These are phyloP conservation scores for Phaeolepiota aurea DNA, from an alignment of 768 basidiomycete genomes.

Conservation along the genomic window DNA sequence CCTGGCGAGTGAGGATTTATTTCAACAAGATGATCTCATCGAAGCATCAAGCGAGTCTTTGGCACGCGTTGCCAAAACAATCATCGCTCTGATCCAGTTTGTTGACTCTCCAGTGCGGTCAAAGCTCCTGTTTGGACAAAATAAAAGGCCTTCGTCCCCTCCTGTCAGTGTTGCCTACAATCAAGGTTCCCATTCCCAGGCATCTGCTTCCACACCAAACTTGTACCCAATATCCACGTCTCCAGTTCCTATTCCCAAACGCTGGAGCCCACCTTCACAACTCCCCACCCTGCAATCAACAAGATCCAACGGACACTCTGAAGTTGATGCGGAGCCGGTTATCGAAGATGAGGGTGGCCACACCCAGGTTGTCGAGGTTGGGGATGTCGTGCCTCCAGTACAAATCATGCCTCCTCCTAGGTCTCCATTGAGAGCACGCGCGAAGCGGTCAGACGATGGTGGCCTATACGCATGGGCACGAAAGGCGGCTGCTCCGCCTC, in stretches of 20 bases:
- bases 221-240: conserved; percentile 28
- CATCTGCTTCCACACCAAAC: conserved; percentile 59
- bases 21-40: conserved; percentile 60
- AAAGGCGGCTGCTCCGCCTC: conserved; percentile 17
- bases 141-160: conserved; percentile 14
- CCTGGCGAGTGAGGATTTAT: conserved; percentile 52
- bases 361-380: too few species aligned
- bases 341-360: too few species aligned
- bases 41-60: conserved; percentile 52
- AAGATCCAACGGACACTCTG: conserved; percentile 51
- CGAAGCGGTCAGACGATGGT: conserved; percentile 19
- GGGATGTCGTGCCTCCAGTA: too few species aligned
- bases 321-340: conserved; percentile 11
- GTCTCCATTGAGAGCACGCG: conserved; percentile 43
- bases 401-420: conserved; percentile 31
- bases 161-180: conserved; percentile 21
- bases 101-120: conserved; percentile 43
- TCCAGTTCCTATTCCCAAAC: conserved; percentile 29
- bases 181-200: conserved; percentile 29
- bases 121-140: conserved; percentile 37
- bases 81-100: conserved; percentile 57
- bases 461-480: conserved; percentile 23
- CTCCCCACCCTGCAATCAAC: conserved; percentile 47
- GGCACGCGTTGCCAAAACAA: conserved; percentile 66
- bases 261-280: conserved; percentile 41